phyloP scores from a whole-genome alignment of 306 rosid species.

The Pterocarpus macrocarpus region DNA sequence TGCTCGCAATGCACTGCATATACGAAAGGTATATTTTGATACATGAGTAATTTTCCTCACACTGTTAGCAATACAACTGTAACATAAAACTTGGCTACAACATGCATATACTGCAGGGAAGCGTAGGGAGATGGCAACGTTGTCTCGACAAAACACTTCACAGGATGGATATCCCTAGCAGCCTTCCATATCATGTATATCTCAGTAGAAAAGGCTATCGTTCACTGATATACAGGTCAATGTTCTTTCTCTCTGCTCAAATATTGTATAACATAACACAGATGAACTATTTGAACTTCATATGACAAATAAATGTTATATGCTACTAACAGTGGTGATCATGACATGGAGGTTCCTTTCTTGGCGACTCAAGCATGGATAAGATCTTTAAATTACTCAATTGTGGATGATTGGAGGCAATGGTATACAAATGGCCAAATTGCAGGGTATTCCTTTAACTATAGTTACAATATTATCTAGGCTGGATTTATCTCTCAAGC shows the following conservation, averaged over 20 bases:
- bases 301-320: background rate
- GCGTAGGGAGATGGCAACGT: slow-evolving; percentile 58
- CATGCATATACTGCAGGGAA: slow-evolving; percentile 48
- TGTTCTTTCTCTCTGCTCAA: background rate
- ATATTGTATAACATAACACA: background rate
- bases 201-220: slow-evolving; percentile 68
- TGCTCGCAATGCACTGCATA: slow-evolving; percentile 61
- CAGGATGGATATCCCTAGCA: background rate
- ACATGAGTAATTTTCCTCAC: background rate
- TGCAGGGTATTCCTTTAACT: slow-evolving; percentile 61
- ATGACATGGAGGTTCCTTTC: slow-evolving; percentile 47
- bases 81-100: background rate
- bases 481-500: background rate
- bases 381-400: slow-evolving; percentile 66
- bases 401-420: slow-evolving; percentile 76
- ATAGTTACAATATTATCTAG: background rate
- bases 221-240: slow-evolving; percentile 71
- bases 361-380: slow-evolving; percentile 78
- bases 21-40: slow-evolving; percentile 49
- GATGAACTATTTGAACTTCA: background rate
- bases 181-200: slow-evolving; percentile 58
- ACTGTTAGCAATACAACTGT: background rate
- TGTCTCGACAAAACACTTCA: slow-evolving; percentile 22
- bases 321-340: slow-evolving; percentile 68
- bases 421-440: slow-evolving; percentile 66